Base-by-base conservation (phyloP, 768 basidiomycete genomes). In the Kondoa subrosea region DNA sequence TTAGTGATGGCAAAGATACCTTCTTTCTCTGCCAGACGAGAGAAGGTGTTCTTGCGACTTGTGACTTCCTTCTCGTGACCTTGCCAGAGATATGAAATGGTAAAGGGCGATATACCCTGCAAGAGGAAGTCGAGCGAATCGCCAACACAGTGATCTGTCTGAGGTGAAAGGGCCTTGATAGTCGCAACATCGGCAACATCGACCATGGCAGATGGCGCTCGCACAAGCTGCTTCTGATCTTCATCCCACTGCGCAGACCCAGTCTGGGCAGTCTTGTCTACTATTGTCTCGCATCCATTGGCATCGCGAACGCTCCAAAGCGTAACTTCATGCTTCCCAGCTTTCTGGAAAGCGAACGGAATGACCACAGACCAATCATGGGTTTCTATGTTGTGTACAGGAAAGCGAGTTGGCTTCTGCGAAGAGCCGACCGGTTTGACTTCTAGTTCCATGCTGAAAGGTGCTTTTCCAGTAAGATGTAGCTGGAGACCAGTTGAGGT, bases 181-280 rank as follows among this genome's bases (percentile, higher is more conserved):
- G 89, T 85, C 8, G 95, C 95, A 0, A 89, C 89, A 77, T 99
- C 95, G 1, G 91, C 89, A n/a, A 97, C 91, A 72, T 96, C 90
- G 15, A 91, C 83, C 25, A 67, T 67, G n/a, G 71, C 69, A 26
- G 68, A 67, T 56, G 59, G 27, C 27, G 40, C 56, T 62, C 63
- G 57, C 3, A 30, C 56, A 25, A 57, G 40, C 25, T 50, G 40
- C 3, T 30, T 56, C 16, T 4, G 58, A 29, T 15, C 25, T 60
- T 34, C 66, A 17, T 32, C 1, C 17, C 29, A 58, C 0, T 15
- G n/a, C 12, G 2, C 15, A 50, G 88, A 81, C 21, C 83, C 83
- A 65, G 83, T 81, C 33, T 78, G 78, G 34, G 82, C 76, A 1
- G 84, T 83, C 69, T 88, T 84, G 16, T 86, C 79, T 34, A 82